Conservation (phyloP, 2,329 filamentous ascomycete genomes). For the Teratosphaeria epicoccoides region DNA sequence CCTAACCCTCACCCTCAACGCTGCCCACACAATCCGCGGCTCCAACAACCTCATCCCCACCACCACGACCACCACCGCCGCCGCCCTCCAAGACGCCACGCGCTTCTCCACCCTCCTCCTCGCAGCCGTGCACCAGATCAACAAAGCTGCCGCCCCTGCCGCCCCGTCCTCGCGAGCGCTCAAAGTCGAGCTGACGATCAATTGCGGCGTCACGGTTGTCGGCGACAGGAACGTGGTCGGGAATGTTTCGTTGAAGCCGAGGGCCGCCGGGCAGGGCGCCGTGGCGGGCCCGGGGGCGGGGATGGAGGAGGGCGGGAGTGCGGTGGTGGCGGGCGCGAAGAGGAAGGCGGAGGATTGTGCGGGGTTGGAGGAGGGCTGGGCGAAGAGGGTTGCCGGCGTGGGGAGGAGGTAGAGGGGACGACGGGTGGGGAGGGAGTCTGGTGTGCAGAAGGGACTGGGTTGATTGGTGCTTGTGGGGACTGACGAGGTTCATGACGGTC, state of each 20-base stretch:
- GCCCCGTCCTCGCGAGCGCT: conserved; percentile 39
- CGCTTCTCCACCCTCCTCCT: conserved; percentile 38
- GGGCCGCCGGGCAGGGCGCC: conserved; percentile 4
- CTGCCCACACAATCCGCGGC: conserved; percentile 37
- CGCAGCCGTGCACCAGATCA: conserved; percentile 33
- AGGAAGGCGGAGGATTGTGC: conserved; percentile 19
- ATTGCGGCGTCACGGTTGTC: conserved; percentile 24
- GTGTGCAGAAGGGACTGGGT: not conserved
- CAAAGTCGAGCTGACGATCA: conserved; percentile 35
- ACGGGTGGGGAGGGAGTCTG: too few relatives aligned
- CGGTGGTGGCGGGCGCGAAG: conserved; percentile 17
- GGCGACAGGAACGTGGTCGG: conserved; percentile 25
- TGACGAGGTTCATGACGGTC: not conserved
- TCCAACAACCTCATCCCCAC: conserved; percentile 42
- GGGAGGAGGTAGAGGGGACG: not conserved
- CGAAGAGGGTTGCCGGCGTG: conserved; percentile 11
- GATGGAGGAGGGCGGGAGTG: not conserved
- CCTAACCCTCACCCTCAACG: conserved; percentile 40
- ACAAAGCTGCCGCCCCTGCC: conserved; percentile 24
- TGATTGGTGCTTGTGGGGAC: not conserved
- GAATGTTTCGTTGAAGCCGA: conserved; percentile 19
- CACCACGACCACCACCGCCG: conserved; percentile 11
- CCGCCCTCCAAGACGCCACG: conserved; percentile 29
- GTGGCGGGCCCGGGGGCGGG: conserved; percentile 4
- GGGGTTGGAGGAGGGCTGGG: conserved; percentile 5